A percentile compares a stretch with the other conserved stretches of the same genome.
phyloP scores from a whole-genome alignment of 192 early-diverging fungal genomes.

The Coemansia sp. region DNA sequence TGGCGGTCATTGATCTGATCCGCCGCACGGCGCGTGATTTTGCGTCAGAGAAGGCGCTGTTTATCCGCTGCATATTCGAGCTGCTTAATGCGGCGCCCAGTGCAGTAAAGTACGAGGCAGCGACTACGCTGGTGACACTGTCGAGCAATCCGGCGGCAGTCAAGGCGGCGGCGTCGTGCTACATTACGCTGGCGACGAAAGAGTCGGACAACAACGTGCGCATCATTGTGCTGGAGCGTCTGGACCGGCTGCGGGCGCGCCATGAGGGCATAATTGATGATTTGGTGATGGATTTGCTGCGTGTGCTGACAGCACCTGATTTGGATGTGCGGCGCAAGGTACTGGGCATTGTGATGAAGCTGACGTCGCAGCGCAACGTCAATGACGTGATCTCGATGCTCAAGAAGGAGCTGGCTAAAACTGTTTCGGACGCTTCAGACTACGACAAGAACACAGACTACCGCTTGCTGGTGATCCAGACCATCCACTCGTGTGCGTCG shows the following conservation, averaged over 20 bases:
- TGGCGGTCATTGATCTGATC: slow-evolving; percentile 92
- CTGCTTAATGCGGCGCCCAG: slow-evolving; percentile 77
- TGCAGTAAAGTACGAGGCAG: slow-evolving; percentile 98
- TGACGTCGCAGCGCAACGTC: slow-evolving; percentile 88
- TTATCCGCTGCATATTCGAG: slow-evolving; percentile 88
- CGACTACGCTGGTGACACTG: slow-evolving; percentile 83
- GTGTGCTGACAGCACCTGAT: slow-evolving; percentile 88
- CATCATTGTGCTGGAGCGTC: slow-evolving; percentile 88
- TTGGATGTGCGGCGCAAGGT: slow-evolving; percentile 91
- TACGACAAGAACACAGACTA: slow-evolving; percentile 80
- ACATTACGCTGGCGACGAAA: slow-evolving; percentile 87
- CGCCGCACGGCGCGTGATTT: slow-evolving; percentile 85
- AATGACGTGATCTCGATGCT: slow-evolving; percentile 88
- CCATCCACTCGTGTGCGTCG: slow-evolving; percentile 94
- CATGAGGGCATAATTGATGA: slow-evolving; percentile 89
- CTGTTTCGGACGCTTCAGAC: slow-evolving; percentile 87
- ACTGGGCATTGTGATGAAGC: slow-evolving; percentile 84
- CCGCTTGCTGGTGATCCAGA: slow-evolving; percentile 91
- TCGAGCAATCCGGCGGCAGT: slow-evolving; percentile 87
- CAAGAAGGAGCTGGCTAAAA: slow-evolving; percentile 95
- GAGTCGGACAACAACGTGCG: slow-evolving; percentile 99
- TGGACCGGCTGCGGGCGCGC: slow-evolving; percentile 82
- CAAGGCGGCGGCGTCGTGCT: slow-evolving; percentile 88
- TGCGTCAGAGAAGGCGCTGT: slow-evolving; percentile 84
- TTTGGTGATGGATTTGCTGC: slow-evolving; percentile 94